Conservation (phyloP, 2,329 filamentous ascomycete species). For the Aspergillus novofumigatus region DNA sequence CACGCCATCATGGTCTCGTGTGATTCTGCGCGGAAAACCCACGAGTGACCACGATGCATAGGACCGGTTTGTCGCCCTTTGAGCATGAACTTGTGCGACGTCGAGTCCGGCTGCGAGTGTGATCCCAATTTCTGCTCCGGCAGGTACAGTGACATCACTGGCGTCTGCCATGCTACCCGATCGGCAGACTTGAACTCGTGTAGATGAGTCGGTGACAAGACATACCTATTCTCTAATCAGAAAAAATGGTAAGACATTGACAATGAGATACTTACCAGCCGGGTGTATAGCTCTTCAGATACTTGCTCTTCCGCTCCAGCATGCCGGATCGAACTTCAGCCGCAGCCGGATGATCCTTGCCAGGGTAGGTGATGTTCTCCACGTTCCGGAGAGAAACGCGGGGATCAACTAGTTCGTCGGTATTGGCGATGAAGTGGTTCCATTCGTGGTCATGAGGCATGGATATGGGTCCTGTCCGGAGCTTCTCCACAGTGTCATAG, state of each 20-base stretch:
- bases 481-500: constrained; percentile 71
- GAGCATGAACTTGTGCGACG: constrained; percentile 95
- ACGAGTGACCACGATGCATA: constrained; percentile 76
- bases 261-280: constrained; percentile 65
- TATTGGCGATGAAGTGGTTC: constrained; percentile 72
- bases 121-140: constrained; percentile 94
- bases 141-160: constrained; percentile 93
- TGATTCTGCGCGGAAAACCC: constrained; percentile 64
- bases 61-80: constrained; percentile 91
- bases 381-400: constrained; percentile 70
- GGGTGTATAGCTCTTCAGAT: constrained; percentile 92
- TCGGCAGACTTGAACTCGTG: constrained; percentile 99
- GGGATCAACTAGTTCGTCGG: constrained; percentile 84
- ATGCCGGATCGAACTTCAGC: constrained; percentile 85
- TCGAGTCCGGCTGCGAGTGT: constrained; percentile 74
- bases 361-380: constrained; percentile 85
- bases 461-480: constrained; percentile 79
- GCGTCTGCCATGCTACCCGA: constrained; percentile 73
- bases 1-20: constrained; percentile 96
- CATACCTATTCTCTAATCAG: constrained; percentile 62
- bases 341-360: constrained; percentile 77
- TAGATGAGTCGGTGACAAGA: constrained; percentile 90
- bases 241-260: not conserved
- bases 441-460: constrained; percentile 95
- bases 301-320: constrained; percentile 97